A percentile compares a stretch with the other conserved stretches of the same genome.
Conservation (phyloP, 176 grass and related monocot species). For the Phoenix dactylifera region DNA sequence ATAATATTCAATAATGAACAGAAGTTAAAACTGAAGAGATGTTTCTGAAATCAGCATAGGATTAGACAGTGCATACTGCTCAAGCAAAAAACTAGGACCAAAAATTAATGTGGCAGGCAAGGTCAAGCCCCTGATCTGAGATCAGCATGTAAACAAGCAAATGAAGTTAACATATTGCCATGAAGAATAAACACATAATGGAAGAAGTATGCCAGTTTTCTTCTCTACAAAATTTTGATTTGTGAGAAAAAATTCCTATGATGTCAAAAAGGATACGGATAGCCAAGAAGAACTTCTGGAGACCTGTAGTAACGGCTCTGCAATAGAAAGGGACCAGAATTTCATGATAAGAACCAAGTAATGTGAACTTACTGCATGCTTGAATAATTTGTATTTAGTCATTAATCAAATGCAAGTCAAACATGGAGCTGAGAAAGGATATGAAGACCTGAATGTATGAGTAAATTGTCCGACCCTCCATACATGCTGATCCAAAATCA, state of each 20-base stretch:
- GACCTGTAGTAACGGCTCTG: constrained; percentile 10
- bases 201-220: background rate
- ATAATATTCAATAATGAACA: too few species aligned
- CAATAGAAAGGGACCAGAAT: background rate
- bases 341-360: background rate
- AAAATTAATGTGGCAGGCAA: too few species aligned
- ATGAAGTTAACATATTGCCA: background rate
- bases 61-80: too few species aligned
- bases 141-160: constrained; percentile 1
- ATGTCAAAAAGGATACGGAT: constrained; percentile 6
- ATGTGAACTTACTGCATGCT: too few species aligned
- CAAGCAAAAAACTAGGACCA: too few species aligned
- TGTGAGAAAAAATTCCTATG: background rate
- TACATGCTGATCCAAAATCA: background rate
- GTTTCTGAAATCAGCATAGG: too few species aligned
- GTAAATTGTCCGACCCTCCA: background rate
- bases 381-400: too few species aligned
- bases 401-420: too few species aligned
- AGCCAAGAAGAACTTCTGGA: constrained; percentile 4
- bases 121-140: background rate
- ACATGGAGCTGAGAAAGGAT: background rate
- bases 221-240: too few species aligned
- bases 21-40: too few species aligned
- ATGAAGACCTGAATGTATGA: constrained; percentile 6
- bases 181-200: background rate